Evolutionary conservation across 2,329 filamentous ascomycete species (phyloP).

Genomic region (Septoria petroselini): DNA sequence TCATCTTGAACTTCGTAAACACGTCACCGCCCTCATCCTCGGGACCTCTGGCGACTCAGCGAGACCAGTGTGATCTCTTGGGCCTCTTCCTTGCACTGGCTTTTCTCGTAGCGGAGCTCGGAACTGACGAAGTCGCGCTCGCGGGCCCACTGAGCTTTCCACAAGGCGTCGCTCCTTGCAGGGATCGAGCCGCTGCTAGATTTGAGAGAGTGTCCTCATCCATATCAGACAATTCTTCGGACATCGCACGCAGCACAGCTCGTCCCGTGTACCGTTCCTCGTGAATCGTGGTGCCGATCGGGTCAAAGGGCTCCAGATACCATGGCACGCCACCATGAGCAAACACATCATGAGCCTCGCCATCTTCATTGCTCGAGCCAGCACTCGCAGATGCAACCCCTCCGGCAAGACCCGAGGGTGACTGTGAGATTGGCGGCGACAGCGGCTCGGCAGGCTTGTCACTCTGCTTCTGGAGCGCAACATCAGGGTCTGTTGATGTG

Average conservation of each 20-base stretch:
- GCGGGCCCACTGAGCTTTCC: constrained; percentile 15
- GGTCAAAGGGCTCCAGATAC: constrained; percentile 81
- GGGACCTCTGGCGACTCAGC: background rate
- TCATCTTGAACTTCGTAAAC: too few species aligned
- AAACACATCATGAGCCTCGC: constrained; percentile 41
- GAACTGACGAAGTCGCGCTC: background rate
- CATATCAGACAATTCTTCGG: constrained; percentile 78
- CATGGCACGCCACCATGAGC: constrained; percentile 77
- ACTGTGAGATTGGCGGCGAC: constrained; percentile 37
- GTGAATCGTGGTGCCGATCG: constrained; percentile 73
- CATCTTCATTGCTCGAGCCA: constrained; percentile 15
- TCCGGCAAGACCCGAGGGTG: constrained; percentile 21
- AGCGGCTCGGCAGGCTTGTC: constrained; percentile 35
- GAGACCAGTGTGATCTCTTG: constrained; percentile 18
- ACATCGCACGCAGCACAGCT: constrained; percentile 69
- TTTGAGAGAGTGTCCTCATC: constrained; percentile 86
- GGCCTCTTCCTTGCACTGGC: constrained; percentile 16
- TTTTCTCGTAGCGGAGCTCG: constrained; percentile 1
- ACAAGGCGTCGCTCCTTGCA: constrained; percentile 22
- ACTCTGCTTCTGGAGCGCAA: constrained; percentile 19
- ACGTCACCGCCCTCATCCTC: too few species aligned
- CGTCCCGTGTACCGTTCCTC: constrained; percentile 71
- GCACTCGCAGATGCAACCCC: constrained; percentile 18
- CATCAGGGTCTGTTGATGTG: constrained; percentile 24
- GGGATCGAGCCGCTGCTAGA: constrained; percentile 21